Percentiles rank a stretch among this genome's conserved stretches.
phyloP scores from a whole-genome alignment of 495 filamentous ascomycete species.

The Aspergillus indologenus region DNA sequence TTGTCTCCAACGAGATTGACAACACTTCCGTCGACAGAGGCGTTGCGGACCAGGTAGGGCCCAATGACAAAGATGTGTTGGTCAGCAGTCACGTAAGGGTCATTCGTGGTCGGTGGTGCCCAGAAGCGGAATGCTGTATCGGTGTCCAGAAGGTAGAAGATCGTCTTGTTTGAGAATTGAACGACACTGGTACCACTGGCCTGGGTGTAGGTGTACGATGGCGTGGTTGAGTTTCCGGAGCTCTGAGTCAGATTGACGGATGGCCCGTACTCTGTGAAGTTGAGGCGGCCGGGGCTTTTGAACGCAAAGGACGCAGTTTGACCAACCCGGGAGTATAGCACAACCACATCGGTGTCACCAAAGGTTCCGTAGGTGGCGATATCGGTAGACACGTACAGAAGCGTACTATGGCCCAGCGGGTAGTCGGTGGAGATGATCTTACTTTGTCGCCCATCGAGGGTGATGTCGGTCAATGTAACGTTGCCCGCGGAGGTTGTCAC shows the following conservation, averaged over 20 bases:
- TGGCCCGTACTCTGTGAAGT: slow-evolving; percentile 45
- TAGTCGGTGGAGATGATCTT: slow-evolving; percentile 74
- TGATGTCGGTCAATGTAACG: slow-evolving; percentile 59
- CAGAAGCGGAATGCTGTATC: slow-evolving; percentile 32
- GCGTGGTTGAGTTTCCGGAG: slow-evolving; percentile 45
- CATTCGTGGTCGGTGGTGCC: not conserved
- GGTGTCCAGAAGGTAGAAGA: slow-evolving; percentile 52
- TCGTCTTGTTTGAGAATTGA: slow-evolving; percentile 47
- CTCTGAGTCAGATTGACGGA: slow-evolving; percentile 36
- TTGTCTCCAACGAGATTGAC: slow-evolving; percentile 5
- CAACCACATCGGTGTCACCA: slow-evolving; percentile 40
- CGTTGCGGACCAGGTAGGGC: slow-evolving; percentile 7
- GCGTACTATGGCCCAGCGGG: slow-evolving; percentile 47
- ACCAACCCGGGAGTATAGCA: slow-evolving; percentile 63
- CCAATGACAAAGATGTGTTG: slow-evolving; percentile 8
- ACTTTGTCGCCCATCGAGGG: slow-evolving; percentile 65
- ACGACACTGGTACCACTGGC: slow-evolving; percentile 41
- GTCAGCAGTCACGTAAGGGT: not conserved
- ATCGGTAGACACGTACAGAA: slow-evolving; percentile 70
- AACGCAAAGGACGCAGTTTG: slow-evolving; percentile 56
- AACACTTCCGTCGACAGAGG: not conserved
- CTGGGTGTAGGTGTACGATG: slow-evolving; percentile 32
- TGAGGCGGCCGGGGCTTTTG: slow-evolving; percentile 33
- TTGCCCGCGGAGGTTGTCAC: slow-evolving; percentile 51
- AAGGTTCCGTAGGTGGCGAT: slow-evolving; percentile 57